Base-by-base conservation (phyloP, 75 land plant species). In the Pinus albicaulis region DNA sequence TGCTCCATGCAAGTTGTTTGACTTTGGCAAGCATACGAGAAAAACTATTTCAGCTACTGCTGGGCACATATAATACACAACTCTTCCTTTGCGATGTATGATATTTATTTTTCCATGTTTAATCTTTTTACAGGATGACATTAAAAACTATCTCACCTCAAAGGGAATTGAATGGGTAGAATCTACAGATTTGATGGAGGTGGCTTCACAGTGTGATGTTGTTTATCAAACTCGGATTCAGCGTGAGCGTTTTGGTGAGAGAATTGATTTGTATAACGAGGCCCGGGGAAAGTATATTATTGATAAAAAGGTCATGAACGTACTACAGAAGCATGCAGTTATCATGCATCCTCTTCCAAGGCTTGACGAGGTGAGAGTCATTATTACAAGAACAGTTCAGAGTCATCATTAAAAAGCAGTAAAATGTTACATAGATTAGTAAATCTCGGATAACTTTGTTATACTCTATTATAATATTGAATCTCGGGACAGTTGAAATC, bases 301-400 rank as follows among this genome's bases (percentile, higher is more conserved):
- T 57, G 92, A 97, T 80, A 64, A 61, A 59, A 72, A 88, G 69
- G 89, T 97, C 56, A 82, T 97, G 87, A 48, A 59, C 63, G 90
- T 80, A 22, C 73, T 97, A 82, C 98, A 85, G 70, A 82, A 87
- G 72, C 95, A 97, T 80, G 98, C 95, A 7, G 87, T 97, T 52
- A 78, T 97, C 48, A 88, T 97, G 90, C 99, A 97, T 81, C 99
- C 99, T 59, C 93, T 97, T 13, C 99, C 99, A 52, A 89, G 95
- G 77, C 95, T 97, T 57, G 99, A 97, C 84, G 99, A 97, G 93
- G 99, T 97, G 36, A 59, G 80, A n/a, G 11, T 15, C 71, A 31
- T 36, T 66, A 17, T 8, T 36, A 38, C 22, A 19, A 66, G 8
- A 66, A 11, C 52, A 66, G 20, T 66, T 38, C 31, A 63, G 34